These are phyloP conservation scores for Lentinus tigrinus DNA, from an alignment of 768 basidiomycete genomes.

Conservation along the genomic window DNA sequence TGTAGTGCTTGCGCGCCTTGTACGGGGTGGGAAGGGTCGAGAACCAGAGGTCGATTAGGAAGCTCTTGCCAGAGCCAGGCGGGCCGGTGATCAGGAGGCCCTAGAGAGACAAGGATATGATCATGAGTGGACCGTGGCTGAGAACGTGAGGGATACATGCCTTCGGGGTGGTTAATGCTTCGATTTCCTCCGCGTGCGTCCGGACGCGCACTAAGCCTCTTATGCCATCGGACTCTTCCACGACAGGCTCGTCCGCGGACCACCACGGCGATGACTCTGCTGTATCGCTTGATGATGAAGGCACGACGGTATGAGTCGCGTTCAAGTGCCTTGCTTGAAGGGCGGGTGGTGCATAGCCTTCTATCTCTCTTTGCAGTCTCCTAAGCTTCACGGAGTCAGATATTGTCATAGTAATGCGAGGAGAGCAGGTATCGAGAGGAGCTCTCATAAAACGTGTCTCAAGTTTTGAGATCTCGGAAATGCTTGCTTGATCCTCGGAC, in stretches of 20 bases:
- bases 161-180: conserved; percentile 49
- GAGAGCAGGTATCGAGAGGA: too few species aligned
- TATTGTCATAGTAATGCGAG: background rate
- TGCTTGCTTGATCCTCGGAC: too few species aligned
- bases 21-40: conserved; percentile 48
- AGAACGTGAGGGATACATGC: conserved; percentile 26
- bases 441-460: too few species aligned
- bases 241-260: conserved; percentile 20
- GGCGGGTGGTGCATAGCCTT: conserved; percentile 50
- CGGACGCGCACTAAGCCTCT: conserved; percentile 39
- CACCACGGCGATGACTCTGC: conserved; percentile 33
- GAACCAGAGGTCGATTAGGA: conserved; percentile 57
- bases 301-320: background rate
- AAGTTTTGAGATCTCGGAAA: too few species aligned
- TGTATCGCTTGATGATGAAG: conserved; percentile 1
- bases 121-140: background rate
- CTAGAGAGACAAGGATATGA: conserved; percentile 25
- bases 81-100: conserved; percentile 51
- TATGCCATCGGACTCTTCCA: conserved; percentile 21
- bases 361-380: conserved; percentile 44
- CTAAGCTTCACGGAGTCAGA: conserved; percentile 38
- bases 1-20: conserved; percentile 59
- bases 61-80: conserved; percentile 53
- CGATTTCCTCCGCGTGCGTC: conserved; percentile 52
- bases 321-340: conserved; percentile 32